These are phyloP conservation scores for Rhododendron ferrugineum DNA, from an alignment of 148 eudicot genomes.

Conservation along the genomic window DNA sequence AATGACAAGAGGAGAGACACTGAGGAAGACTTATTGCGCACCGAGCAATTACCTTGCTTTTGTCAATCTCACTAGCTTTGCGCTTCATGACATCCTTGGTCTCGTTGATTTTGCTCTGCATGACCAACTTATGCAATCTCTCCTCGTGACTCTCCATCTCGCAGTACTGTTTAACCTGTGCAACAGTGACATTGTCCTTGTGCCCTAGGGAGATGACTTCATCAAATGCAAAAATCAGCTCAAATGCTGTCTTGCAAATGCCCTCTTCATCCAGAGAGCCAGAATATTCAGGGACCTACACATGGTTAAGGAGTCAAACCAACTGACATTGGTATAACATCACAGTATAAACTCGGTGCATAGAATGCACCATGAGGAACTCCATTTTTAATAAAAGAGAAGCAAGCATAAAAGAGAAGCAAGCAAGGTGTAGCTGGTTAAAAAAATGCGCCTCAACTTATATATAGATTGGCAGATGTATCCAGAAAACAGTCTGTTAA, in stretches of 20 bases:
- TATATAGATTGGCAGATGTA: no score
- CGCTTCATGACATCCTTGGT: constrained; percentile 96
- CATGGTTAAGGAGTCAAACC: constrained; percentile 43
- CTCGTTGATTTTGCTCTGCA: constrained; percentile 86
- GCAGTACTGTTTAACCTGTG: constrained; percentile 93
- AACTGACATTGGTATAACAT: background rate
- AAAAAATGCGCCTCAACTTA: background rate
- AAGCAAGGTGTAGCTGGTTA: background rate
- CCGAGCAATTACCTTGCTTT: constrained; percentile 58
- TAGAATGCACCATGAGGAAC: background rate
- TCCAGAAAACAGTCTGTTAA: background rate
- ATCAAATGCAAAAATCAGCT: constrained; percentile 88
- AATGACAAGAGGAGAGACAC: no score
- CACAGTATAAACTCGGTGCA: background rate
- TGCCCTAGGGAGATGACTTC: constrained; percentile 93
- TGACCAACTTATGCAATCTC: constrained; percentile 85
- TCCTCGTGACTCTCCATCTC: constrained; percentile 99
- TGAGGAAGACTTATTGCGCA: background rate
- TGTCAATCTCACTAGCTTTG: constrained; percentile 93
- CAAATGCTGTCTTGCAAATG: constrained; percentile 79
- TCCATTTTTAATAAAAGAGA: background rate
- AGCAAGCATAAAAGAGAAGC: background rate
- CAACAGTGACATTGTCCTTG: constrained; percentile 89
- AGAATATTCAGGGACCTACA: constrained; percentile 87
- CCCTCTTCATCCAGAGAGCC: constrained; percentile 87